Percentiles rank a stretch among this genome's conserved stretches.
Evolutionary conservation across 1,139 yeast genomes (phyloP).

Genomic region (Williopsis jadinii): DNA sequence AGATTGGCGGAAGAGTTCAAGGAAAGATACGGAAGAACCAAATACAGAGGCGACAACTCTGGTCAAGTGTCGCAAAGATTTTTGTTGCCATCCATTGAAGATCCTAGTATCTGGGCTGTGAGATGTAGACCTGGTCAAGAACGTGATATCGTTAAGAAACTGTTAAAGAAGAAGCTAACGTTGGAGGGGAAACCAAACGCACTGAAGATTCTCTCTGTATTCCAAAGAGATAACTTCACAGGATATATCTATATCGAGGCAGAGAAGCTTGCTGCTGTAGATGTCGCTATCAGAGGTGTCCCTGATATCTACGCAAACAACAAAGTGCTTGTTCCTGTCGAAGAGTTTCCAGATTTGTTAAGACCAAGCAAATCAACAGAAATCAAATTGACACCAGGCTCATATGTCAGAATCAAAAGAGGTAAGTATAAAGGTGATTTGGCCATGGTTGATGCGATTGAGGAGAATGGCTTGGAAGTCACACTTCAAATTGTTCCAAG

Average conservation of each 20-base stretch:
- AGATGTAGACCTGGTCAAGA: conserved; percentile 92
- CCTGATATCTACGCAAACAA: conserved; percentile 71
- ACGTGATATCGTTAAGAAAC: conserved; percentile 79
- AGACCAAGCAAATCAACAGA: conserved; percentile 88
- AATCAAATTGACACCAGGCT: conserved; percentile 83
- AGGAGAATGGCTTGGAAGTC: conserved; percentile 92
- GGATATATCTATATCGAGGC: conserved; percentile 96
- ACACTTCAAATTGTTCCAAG: conserved; percentile 90
- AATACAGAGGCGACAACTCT: conserved; percentile 83
- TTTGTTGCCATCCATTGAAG: conserved; percentile 90
- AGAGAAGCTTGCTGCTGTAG: conserved; percentile 86
- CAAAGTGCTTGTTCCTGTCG: conserved; percentile 87
- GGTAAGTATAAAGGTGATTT: conserved; percentile 92
- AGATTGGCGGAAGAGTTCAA: conserved; percentile 87
- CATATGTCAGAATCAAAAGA: conserved; percentile 82
- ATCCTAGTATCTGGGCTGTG: conserved; percentile 94
- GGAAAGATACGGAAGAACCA: conserved; percentile 86
- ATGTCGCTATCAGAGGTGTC: conserved; percentile 80
- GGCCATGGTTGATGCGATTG: conserved; percentile 87
- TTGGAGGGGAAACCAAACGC: conserved; percentile 31
- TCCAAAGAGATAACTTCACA: conserved; percentile 87
- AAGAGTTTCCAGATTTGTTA: conserved; percentile 88
- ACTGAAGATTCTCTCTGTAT: conserved; percentile 75
- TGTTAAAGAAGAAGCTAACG: conserved; percentile 65
- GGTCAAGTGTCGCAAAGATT: conserved; percentile 88